Base-by-base conservation (phyloP, 768 basidiomycete genomes). In the Tylopilus rubrobrunneus region DNA sequence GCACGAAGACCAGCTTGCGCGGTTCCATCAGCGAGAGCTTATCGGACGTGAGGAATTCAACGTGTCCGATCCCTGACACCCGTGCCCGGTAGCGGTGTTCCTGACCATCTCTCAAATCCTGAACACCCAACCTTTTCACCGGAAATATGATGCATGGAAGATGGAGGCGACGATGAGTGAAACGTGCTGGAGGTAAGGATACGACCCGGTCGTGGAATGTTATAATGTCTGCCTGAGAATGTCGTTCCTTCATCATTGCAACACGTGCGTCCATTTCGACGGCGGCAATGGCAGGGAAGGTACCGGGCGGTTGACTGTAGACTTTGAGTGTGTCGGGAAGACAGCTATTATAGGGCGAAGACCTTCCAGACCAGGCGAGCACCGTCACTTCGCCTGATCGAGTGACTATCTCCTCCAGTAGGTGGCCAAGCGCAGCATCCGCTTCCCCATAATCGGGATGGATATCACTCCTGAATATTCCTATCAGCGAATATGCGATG, bases 281-380 rank as follows among this genome's bases (percentile, higher is more conserved):
- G 12, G 34, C 28, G 1, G 27, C 29, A 12, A 37, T 39, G 10
- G 27, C 15, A n/a, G 29, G 7, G 0, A 25, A 21, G 15, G 7
- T 12, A 2, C 10, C 8, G 0, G 48, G 43, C 0, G 14, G 11
- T 12, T 34, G 25, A 4, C 19, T 31, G 10, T 55, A 59, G 4
- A 51, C 42, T 1, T 43, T 17, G 29, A 59, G 42, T 11, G 46
- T 17, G 7, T 14, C 34, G 0, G 58, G 57, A 28, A 59, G 49
- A 25, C 58, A 59, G 14, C 52, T 60, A 11, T 60, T 60, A 25
- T 60, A 61, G 12, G 29, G 7, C 1, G 55, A 60, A 3, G 58
- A 39, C 17, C 44, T 27, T 15, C 59, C 59, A 2, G 33, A n/a
- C 60, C 60, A 61, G n/a, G 28, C 40, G 40, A 61, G 47, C 6